Conservation (phyloP, 352 stramenopile genomes). For the Bremia lactucae region DNA sequence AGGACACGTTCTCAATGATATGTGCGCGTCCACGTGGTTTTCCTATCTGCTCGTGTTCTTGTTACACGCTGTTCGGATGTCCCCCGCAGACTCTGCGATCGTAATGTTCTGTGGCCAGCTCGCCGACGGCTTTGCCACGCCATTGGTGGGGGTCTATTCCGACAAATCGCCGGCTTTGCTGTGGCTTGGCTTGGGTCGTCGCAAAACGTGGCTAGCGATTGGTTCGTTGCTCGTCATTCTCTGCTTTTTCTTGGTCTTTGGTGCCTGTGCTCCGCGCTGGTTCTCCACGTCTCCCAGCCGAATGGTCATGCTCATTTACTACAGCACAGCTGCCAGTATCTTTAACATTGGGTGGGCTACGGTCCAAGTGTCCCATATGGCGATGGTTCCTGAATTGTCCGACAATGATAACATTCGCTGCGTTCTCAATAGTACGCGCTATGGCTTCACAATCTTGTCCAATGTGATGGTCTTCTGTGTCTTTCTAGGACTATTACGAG, state of each 20-base stretch:
- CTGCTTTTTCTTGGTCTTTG: constrained; percentile 84
- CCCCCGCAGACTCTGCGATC: constrained; percentile 64
- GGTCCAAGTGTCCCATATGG: constrained; percentile 82
- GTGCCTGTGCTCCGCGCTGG: constrained; percentile 42
- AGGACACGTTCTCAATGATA: constrained; percentile 81
- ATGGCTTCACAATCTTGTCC: constrained; percentile 82
- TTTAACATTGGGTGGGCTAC: constrained; percentile 82
- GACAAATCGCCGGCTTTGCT: constrained; percentile 56
- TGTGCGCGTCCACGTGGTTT: constrained; percentile 85
- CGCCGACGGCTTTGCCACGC: constrained; percentile 67
- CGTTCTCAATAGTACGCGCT: constrained; percentile 72
- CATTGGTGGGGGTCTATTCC: constrained; percentile 66
- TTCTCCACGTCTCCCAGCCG: constrained; percentile 47
- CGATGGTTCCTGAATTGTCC: constrained; percentile 74
- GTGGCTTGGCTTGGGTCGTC: constrained; percentile 48
- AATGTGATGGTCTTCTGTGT: constrained; percentile 79
- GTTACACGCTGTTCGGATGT: constrained; percentile 45
- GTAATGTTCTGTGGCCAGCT: constrained; percentile 85
- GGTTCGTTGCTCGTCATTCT: constrained; percentile 63
- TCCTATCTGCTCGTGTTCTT: constrained; percentile 82
- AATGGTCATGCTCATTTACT: constrained; percentile 57
- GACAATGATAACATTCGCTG: constrained; percentile 67
- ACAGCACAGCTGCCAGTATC: constrained; percentile 59
- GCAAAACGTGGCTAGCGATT: constrained; percentile 68
- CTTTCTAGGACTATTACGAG: constrained; percentile 55